Base-by-base conservation (phyloP, 306 rosid genomes). In the Castanea crenata region DNA sequence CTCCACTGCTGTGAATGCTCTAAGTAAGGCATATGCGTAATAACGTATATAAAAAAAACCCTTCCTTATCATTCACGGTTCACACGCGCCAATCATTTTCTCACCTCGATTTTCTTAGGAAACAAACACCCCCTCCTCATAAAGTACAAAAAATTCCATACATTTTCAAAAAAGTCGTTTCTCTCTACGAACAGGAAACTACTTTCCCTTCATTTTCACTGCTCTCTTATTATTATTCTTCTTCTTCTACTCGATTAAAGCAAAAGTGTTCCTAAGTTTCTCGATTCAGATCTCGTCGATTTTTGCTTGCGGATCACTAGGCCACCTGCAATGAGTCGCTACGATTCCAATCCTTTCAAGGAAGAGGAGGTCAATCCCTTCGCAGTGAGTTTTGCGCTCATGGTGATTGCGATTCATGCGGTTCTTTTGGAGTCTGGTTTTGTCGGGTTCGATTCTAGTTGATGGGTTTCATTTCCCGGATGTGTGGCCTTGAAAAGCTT, bases 351-450 rank as follows among this genome's bases (percentile, higher is more conserved):
- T 73, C 97, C 96, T 46, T 92, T 92, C 83, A 91, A 83, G 0
- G 90, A 90, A 5, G 91, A 90, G 10, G 91, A 90, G 64, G 92
- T 87, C 73, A 92, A 90, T 88, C 96, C 97, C 52, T 92, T 92
- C 20, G 83, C 96, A 79, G 97, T 92, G 38, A 83, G 89, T 89
- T 65, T 51, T 59, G 55, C 63, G 55, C 5, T 38, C 21, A 21
- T 21, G 21, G 21, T 21, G 21, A 21, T 21, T 21, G 21, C 21
- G 21, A 21, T 21, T 21, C 21, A 21, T 21, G 21, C 21, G 21
- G 21, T 21, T 21, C 21, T 21, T 21, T 21, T 21, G 21, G 21
- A 21, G 21, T 21, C 21, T 21, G 21, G 21, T 21, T 21, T 21
- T 0, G 21, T 21, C 21, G 21, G 21, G 21, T 21, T 21, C 21